Evolutionary conservation across 768 basidiomycete genomes (phyloP), one percentile per base, ranked within the genome.

Genomic region (Suillus subaureus): DNA sequence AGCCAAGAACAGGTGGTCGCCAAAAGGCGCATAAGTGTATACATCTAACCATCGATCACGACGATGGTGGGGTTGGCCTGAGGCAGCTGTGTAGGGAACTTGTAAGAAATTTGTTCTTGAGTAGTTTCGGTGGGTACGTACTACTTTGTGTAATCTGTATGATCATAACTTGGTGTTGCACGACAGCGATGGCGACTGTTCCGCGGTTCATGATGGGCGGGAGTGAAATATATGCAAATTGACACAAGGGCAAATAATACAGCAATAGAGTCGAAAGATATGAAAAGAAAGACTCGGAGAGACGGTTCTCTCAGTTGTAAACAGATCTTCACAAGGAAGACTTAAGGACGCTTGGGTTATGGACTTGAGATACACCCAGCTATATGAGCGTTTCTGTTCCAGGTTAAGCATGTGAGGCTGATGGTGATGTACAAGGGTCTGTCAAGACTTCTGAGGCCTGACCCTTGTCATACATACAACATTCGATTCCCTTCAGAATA

Each of bases 1-100:
- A 0, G 85, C 84, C 65, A 92, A 83, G 78, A 92, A 92, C 62
- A 88, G 77, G 65, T 88, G 83, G 62, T 86, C 84, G 51, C 87
- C 88, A 66, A 92, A 89, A 0, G 87, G 88, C 2, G 80, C 74
- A 71, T 84, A 92, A 3, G 87, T 86, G 70, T 84, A 81, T 18
- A 92, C 91, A 66, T 92, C 89, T 58, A 92, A 72, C 76, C 82
- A 88, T 61, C 79, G 83, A 52, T 91, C 89, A 54, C 79, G 78
- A 45, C 80, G 79, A 49, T 73, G 79, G 75, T 89, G 89, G 3
- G 84, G 80, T 56, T 86, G 85, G 6, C 12, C 31, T 12, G 54
- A 55, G 21, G 83, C 79, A 55, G 86, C 90, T 42, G 52, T 42
- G 37, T 28, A 54, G 45, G 57, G 37, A 64, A 31, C 31, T 26